These are phyloP conservation scores for Salix caprea DNA, from an alignment of 345 rosid genomes.

Conservation along the genomic window DNA sequence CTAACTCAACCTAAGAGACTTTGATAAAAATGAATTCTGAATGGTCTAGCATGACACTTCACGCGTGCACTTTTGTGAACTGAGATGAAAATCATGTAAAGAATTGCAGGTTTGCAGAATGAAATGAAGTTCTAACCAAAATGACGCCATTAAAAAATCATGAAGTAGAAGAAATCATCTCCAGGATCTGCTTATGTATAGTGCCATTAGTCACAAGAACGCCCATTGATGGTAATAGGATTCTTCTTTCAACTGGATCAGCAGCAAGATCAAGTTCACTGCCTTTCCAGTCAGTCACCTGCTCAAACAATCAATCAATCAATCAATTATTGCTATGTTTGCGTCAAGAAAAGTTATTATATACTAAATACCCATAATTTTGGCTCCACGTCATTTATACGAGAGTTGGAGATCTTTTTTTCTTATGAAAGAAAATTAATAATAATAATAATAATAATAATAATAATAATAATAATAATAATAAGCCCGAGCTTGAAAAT, in stretches of 20 bases:
- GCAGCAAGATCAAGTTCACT: slow-evolving; percentile 46
- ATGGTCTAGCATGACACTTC: too few relatives aligned
- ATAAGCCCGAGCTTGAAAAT: neutral
- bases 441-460: neutral
- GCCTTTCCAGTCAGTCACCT: slow-evolving; percentile 84
- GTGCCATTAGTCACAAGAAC: slow-evolving; percentile 58
- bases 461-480: neutral
- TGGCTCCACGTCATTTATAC: too few relatives aligned
- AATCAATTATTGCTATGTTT: neutral
- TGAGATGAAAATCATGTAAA: too few relatives aligned
- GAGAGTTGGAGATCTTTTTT: too few relatives aligned
- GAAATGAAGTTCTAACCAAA: neutral
- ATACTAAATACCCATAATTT: too few relatives aligned
- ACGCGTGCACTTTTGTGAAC: too few relatives aligned
- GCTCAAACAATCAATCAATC: neutral
- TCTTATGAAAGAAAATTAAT: neutral
- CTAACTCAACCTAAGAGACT: too few relatives aligned
- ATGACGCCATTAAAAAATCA: slow-evolving; percentile 17
- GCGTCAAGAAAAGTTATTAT: too few relatives aligned
- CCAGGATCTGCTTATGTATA: slow-evolving; percentile 47
- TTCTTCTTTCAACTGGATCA: slow-evolving; percentile 56
- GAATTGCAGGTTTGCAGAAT: neutral
- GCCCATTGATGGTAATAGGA: slow-evolving; percentile 55
- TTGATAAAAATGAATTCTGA: too few relatives aligned
- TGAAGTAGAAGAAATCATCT: slow-evolving; percentile 41